Evolutionary conservation across 31 red algal species (phyloP).

Genomic region (Endocladia muricata): DNA sequence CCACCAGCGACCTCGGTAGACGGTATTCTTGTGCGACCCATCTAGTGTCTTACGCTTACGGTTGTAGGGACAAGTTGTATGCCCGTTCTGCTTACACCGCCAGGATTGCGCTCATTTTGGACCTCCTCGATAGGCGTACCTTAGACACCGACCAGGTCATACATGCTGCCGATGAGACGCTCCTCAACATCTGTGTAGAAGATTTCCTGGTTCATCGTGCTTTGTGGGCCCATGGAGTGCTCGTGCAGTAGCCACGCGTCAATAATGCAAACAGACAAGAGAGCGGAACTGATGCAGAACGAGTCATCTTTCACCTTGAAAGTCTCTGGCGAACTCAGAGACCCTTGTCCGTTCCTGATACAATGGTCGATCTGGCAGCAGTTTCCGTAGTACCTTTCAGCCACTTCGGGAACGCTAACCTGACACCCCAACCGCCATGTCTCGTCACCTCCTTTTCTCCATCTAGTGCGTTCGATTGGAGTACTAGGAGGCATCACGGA

Average conservation of each 20-base stretch:
- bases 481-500: neutral
- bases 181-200: constrained; percentile 7
- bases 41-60: neutral
- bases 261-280: constrained; percentile 12
- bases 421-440: neutral
- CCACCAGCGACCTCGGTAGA: neutral
- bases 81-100: neutral
- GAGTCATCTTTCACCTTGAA: constrained; percentile 19
- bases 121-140: neutral
- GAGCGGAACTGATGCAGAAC: constrained; percentile 5
- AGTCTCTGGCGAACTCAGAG: constrained; percentile 12
- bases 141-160: neutral
- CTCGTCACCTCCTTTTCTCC: neutral
- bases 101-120: neutral
- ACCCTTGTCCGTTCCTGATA: constrained; percentile 25
- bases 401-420: constrained; percentile 4
- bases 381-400: constrained; percentile 23
- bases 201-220: neutral
- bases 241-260: constrained; percentile 30
- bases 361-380: constrained; percentile 29
- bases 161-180: constrained; percentile 24
- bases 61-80: neutral
- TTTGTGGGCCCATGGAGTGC: neutral
- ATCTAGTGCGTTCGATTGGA: neutral
- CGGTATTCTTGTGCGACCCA: neutral